These are phyloP conservation scores for Senna tora DNA, from an alignment of 306 rosid species.

Conservation along the genomic window DNA sequence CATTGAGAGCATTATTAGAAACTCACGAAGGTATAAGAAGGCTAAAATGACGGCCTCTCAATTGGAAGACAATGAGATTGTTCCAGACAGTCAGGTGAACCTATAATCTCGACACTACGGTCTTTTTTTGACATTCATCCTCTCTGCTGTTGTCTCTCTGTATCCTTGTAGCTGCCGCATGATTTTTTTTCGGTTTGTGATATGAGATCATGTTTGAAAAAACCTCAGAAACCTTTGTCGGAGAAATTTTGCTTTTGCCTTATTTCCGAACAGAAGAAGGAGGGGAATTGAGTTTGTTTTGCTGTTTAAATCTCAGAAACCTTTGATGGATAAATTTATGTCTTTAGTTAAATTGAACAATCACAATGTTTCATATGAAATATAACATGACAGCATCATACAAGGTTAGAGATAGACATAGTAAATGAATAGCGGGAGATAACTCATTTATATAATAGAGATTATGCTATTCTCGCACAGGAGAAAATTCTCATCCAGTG, in stretches of 20 bases:
- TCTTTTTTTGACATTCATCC: neutral
- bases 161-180: neutral
- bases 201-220: neutral
- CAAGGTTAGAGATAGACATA: no score
- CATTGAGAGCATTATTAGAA: slow-evolving; percentile 53
- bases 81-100: slow-evolving; percentile 67
- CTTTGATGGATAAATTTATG: neutral
- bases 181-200: neutral
- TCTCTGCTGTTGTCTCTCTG: neutral
- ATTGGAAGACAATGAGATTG: slow-evolving; percentile 58
- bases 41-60: slow-evolving; percentile 66
- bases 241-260: neutral
- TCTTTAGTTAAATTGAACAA: neutral
- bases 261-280: neutral
- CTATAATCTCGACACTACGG: neutral
- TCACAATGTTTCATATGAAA: no score
- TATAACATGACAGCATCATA: no score
- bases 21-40: slow-evolving; percentile 70
- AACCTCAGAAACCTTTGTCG: neutral
- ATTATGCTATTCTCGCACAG: no score
- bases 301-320: neutral
- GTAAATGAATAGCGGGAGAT: no score
- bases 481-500: no score
- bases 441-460: no score
- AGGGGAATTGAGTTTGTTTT: neutral